Conservation (phyloP, 768 basidiomycete genomes). For the Lentinus tigrinus region DNA sequence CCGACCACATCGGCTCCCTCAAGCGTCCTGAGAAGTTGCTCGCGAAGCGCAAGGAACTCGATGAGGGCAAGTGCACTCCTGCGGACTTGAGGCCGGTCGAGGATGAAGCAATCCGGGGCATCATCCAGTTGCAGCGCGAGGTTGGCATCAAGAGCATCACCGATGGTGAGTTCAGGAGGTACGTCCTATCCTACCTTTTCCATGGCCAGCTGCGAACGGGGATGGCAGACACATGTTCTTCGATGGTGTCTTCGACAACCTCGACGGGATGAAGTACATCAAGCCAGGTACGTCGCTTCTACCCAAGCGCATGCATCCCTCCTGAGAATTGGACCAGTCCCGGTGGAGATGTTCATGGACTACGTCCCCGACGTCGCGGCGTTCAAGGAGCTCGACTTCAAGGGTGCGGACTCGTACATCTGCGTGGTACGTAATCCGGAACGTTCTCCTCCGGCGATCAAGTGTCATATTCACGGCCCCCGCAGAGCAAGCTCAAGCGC, state of each 20-base stretch:
- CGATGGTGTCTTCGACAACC: slow-evolving; percentile 65
- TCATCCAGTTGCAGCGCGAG: slow-evolving; percentile 53
- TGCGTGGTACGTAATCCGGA: slow-evolving; percentile 26
- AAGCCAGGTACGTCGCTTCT: slow-evolving; percentile 31
- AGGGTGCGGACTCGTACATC: slow-evolving; percentile 31
- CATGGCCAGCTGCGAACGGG: background rate
- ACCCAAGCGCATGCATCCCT: background rate
- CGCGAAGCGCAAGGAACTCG: slow-evolving; percentile 43
- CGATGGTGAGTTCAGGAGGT: slow-evolving; percentile 53
- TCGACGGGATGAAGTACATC: slow-evolving; percentile 60
- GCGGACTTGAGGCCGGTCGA: slow-evolving; percentile 49
- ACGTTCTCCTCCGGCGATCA: background rate
- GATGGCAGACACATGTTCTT: slow-evolving; percentile 50
- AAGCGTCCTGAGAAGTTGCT: slow-evolving; percentile 52
- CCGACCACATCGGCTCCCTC: slow-evolving; percentile 64
- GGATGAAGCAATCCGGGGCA: slow-evolving; percentile 52
- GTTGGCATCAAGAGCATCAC: slow-evolving; percentile 60
- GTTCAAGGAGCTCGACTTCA: slow-evolving; percentile 33
- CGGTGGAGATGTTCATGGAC: slow-evolving; percentile 19
- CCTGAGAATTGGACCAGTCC: background rate
- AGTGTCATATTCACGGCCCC: background rate
- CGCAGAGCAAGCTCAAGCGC: slow-evolving; percentile 62
- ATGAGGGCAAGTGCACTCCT: slow-evolving; percentile 38
- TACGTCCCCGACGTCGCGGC: slow-evolving; percentile 36
- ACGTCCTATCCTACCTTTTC: background rate